These are phyloP conservation scores for Oehlia diaphana DNA, from an alignment of 192 early-diverging fungal species.

Conservation along the genomic window DNA sequence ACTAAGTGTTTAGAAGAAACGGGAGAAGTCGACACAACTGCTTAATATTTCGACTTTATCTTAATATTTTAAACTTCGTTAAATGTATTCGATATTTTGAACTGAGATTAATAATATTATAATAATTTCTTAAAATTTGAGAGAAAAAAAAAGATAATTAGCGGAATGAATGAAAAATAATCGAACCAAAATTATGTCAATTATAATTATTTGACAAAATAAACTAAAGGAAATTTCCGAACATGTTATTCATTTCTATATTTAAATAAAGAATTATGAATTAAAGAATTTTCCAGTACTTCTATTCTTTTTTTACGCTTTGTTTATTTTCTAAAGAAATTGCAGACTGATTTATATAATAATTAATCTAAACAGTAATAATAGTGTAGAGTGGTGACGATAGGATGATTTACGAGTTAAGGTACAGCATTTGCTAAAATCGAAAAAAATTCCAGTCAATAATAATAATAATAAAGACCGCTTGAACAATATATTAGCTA, in stretches of 20 bases:
- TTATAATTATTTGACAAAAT: no score
- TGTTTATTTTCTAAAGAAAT: neutral
- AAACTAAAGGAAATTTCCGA: no score
- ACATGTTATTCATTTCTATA: no score
- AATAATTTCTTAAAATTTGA: neutral
- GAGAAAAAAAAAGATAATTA: neutral
- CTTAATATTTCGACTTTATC: neutral
- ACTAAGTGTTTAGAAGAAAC: conserved; percentile 24
- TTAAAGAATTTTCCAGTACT: no score
- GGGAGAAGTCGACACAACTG: neutral
- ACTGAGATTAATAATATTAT: neutral
- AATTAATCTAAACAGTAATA: neutral
- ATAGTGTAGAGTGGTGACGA: neutral
- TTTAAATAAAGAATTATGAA: no score
- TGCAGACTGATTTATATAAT: neutral
- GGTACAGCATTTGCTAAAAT: neutral
- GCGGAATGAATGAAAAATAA: neutral
- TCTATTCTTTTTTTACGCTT: neutral
- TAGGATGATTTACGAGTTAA: neutral
- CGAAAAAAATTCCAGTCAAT: neutral
- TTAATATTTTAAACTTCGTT: neutral
- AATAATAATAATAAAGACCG: neutral
- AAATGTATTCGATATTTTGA: neutral
- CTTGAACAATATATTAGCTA: no score
- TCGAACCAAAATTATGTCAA: neutral